Evolutionary conservation across 2,329 filamentous ascomycete species (phyloP).

Genomic region (Phialophora tarda): DNA sequence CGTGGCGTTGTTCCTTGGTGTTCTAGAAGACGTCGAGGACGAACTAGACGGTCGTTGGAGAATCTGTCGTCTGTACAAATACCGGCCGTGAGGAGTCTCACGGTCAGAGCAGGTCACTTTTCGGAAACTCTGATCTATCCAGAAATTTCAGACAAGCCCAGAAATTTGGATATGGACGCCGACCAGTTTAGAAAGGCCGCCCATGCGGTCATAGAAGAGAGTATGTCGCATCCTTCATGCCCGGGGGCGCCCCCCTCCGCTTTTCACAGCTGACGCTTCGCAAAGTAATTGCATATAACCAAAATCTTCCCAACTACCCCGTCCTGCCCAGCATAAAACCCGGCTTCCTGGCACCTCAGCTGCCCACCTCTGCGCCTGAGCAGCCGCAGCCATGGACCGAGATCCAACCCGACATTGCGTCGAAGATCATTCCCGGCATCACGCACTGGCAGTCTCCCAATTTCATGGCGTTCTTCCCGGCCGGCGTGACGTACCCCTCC

Average conservation of each 20-base stretch:
- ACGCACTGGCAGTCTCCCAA: constrained; percentile 95
- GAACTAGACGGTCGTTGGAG: neutral
- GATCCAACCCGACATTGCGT: constrained; percentile 82
- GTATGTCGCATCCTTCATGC: constrained; percentile 56
- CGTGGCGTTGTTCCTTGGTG: constrained; percentile 66
- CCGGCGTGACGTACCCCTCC: constrained; percentile 76
- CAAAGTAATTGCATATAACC: constrained; percentile 81
- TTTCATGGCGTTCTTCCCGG: constrained; percentile 96
- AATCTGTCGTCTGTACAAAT: neutral
- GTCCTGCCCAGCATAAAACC: constrained; percentile 81
- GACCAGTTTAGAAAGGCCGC: constrained; percentile 78
- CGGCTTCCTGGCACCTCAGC: constrained; percentile 80
- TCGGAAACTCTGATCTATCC: neutral
- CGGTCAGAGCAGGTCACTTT: neutral
- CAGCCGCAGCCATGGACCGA: constrained; percentile 72
- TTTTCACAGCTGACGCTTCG: neutral
- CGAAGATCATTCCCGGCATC: constrained; percentile 86
- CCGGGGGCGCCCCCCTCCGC: neutral
- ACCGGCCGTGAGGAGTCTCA: constrained; percentile 6
- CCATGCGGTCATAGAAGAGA: constrained; percentile 79
- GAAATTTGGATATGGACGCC: constrained; percentile 69
- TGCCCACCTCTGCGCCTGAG: constrained; percentile 72
- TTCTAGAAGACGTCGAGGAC: constrained; percentile 50
- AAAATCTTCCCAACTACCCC: constrained; percentile 70
- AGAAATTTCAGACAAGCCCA: neutral